phyloP scores from a whole-genome alignment of 73 alveolate species.

The Blepharisma stoltei region DNA sequence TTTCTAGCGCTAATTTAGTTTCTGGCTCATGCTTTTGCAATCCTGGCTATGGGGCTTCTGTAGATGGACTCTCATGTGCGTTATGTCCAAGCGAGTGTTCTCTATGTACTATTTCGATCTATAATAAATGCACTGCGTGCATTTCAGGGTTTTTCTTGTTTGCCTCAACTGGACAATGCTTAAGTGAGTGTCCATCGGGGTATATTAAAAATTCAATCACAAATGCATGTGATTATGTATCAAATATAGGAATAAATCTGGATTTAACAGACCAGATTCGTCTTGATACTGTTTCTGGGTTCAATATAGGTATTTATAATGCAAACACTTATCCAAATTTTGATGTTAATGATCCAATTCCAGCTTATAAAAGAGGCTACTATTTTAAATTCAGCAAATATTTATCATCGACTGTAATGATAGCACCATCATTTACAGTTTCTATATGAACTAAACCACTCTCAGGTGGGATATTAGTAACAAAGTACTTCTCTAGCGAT shows the following conservation, averaged over 20 bases:
- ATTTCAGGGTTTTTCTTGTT: neutral
- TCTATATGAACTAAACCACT: neutral
- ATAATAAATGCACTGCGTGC: neutral
- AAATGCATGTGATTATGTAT: neutral
- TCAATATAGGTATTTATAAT: neutral
- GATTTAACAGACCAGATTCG: neutral
- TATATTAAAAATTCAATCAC: neutral
- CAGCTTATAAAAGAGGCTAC: conserved; percentile 25
- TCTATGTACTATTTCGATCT: neutral
- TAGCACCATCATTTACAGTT: conserved; percentile 6
- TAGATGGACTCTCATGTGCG: neutral
- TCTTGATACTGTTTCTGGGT: neutral
- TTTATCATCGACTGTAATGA: neutral
- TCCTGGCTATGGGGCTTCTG: neutral
- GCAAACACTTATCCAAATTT: neutral
- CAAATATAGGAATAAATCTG: neutral
- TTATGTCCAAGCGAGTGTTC: neutral
- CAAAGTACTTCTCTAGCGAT: neutral
- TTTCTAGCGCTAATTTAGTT: neutral
- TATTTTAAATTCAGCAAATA: neutral
- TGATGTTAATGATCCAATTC: neutral
- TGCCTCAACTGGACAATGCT: neutral
- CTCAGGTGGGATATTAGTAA: neutral
- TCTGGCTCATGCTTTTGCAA: conserved; percentile 3
- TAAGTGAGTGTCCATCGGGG: neutral